A percentile compares a stretch with the other conserved stretches of the same genome.
Evolutionary conservation across 1,139 yeast genomes (phyloP).

Genomic region (Kurtzmaniella quercitrusa): DNA sequence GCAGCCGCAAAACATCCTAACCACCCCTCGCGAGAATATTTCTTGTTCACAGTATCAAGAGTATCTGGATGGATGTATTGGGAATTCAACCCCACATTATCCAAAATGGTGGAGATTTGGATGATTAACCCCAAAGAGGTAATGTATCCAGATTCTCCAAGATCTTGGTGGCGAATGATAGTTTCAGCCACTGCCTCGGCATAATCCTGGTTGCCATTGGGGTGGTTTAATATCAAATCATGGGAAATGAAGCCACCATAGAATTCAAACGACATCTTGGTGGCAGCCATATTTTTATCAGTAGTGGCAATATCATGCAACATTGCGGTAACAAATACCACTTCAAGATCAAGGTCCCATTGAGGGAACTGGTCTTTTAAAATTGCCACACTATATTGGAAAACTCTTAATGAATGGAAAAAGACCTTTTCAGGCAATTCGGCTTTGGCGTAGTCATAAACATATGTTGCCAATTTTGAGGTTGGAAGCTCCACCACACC

Average conservation of each 20-base stretch:
- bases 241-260: constrained; percentile 33
- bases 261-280: constrained; percentile 36
- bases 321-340: constrained; percentile 28
- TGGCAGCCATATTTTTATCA: constrained; percentile 28
- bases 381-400: constrained; percentile 29
- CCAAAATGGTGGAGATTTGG: constrained; percentile 33
- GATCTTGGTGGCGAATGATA: constrained; percentile 35
- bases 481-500: constrained; percentile 18
- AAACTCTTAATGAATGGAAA: constrained; percentile 32
- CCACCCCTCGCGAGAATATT: constrained; percentile 31
- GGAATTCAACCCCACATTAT: constrained; percentile 31
- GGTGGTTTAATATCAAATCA: constrained; percentile 22
- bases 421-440: constrained; percentile 24
- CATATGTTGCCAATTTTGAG: constrained; percentile 16
- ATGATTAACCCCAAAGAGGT: constrained; percentile 34
- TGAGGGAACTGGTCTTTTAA: constrained; percentile 32
- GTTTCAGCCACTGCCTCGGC: constrained; percentile 41
- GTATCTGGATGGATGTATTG: constrained; percentile 29
- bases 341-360: constrained; percentile 31
- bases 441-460: constrained; percentile 21
- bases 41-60: constrained; percentile 23
- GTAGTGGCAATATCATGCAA: constrained; percentile 38
- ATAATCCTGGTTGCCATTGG: constrained; percentile 22
- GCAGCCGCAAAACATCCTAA: constrained; percentile 30
- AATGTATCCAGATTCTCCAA: constrained; percentile 31